Evolutionary conservation across 306 rosid species (phyloP).

Genomic region (Ormosia emarginata): DNA sequence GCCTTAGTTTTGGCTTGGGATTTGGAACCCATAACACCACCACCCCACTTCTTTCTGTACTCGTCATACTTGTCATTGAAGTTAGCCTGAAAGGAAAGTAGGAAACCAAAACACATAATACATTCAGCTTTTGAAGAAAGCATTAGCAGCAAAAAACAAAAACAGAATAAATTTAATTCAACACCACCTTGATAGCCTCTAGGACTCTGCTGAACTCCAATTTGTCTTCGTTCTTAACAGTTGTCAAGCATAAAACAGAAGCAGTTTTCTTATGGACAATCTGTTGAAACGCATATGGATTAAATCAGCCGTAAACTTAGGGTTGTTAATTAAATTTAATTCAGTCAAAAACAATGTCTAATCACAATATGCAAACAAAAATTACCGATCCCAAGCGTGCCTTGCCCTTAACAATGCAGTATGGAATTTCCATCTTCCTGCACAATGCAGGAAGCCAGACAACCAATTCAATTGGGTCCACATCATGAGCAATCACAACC

Average conservation of each 20-base stretch:
- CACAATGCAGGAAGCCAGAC: conserved; percentile 88
- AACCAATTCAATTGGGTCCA: conserved; percentile 78
- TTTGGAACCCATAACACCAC: conserved; percentile 88
- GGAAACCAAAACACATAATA: not conserved
- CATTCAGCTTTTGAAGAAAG: not conserved
- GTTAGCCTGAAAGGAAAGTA: conserved; percentile 49
- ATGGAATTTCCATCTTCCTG: conserved; percentile 87
- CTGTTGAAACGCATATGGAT: conserved; percentile 22
- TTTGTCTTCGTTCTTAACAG: conserved; percentile 79
- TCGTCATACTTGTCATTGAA: conserved; percentile 84
- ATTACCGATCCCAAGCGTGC: conserved; percentile 74
- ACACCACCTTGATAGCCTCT: conserved; percentile 70
- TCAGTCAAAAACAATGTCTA: not conserved
- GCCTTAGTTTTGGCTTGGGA: conserved; percentile 83
- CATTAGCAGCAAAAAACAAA: no score
- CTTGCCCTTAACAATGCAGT: conserved; percentile 90
- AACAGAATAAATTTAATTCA: not conserved
- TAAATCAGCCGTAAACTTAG: not conserved
- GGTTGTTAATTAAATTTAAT: not conserved
- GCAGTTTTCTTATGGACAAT: conserved; percentile 79
- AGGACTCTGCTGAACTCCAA: conserved; percentile 71
- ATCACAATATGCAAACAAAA: not conserved
- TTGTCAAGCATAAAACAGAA: conserved; percentile 75
- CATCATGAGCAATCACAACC: conserved; percentile 87
- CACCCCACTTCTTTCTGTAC: conserved; percentile 81